Evolutionary conservation across 139 green algal genomes (phyloP), one percentile per base, ranked within the genome.

Genomic region (Chlorella sp.): DNA sequence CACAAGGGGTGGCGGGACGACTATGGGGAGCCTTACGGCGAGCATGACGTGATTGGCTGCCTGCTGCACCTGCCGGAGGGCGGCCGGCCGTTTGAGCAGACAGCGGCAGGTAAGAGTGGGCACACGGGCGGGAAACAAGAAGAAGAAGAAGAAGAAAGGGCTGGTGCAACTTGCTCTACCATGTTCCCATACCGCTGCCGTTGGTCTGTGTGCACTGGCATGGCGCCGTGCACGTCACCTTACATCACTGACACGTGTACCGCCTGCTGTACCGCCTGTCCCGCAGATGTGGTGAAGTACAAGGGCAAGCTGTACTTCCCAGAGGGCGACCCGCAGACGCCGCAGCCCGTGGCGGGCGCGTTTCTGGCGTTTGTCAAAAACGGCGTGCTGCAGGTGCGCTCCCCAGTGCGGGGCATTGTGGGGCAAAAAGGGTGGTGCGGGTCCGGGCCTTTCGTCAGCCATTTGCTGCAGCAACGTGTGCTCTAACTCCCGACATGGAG

Each of bases 281-380:
- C 57, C 37, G 71, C 92, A 95, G 93, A 95, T 34, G 77, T 94
- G 34, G 87, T 94, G 7, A 89, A 78, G 42, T 96, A 91, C 86
- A 95, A 94, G 42, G 90, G 91, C 16, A 88, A 89, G 26, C 90
- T 93, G 73, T 93, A 95, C 83, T 92, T 94, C n/a, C 7, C 28
- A 24, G 89, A 90, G n/a, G 94, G 95, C 22, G 83, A 94, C 80
- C 81, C 88, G 32, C 53, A 93, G 5, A 39, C 92, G 82, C 78
- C 75, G 21, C 88, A 91, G 53, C 80, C 40, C 32, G 91, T 96
- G 30, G 14, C 85, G 14, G 95, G 94, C 89, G 94, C 91, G 84
- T 86, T 90, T 16, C 88, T 98, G 15, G 94, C 88, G 68, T 98
- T 98, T 90, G 89, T 83, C 11, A 69, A 90, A 21, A 98, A 98